Percentiles rank a stretch among this genome's conserved stretches.
Conservation (phyloP, 2,329 filamentous ascomycete genomes). For the Chaetomium sp. region DNA sequence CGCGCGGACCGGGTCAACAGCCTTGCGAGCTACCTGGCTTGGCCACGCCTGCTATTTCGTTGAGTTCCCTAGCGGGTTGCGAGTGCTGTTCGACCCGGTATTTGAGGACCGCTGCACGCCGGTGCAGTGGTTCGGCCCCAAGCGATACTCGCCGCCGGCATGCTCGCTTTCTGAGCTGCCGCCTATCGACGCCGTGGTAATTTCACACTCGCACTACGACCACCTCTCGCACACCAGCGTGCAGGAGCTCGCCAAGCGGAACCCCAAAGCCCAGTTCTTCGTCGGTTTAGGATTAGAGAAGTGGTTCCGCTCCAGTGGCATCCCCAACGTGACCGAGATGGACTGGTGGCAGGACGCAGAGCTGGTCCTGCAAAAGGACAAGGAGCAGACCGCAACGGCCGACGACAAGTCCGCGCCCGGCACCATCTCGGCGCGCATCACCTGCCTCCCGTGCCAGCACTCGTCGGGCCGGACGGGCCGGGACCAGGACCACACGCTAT, state of each 20-base stretch:
- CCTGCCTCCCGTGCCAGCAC: conserved; percentile 84
- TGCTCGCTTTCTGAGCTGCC: conserved; percentile 80
- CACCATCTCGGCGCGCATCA: conserved; percentile 70
- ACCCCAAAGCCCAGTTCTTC: conserved; percentile 84
- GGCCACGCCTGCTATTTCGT: conserved; percentile 93
- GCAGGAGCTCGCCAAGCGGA: conserved; percentile 66
- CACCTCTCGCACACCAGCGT: conserved; percentile 81
- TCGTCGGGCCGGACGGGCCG: conserved; percentile 67
- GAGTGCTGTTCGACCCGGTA: conserved; percentile 91
- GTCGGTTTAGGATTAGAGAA: conserved; percentile 79
- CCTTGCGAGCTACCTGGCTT: conserved; percentile 85
- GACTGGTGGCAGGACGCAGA: conserved; percentile 94
- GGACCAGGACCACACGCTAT: conserved; percentile 77
- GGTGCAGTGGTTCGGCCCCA: conserved; percentile 68
- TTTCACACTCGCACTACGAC: conserved; percentile 92
- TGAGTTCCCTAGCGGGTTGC: conserved; percentile 82
- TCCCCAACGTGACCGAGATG: conserved; percentile 79
- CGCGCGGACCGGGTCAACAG: conserved; percentile 53
- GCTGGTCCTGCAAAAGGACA: conserved; percentile 55
- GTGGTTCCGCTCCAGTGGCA: conserved; percentile 75
- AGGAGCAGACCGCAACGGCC: conserved; percentile 15
- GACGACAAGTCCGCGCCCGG: conserved; percentile 31
- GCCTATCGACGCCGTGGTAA: conserved; percentile 73
- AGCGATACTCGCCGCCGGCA: conserved; percentile 75
- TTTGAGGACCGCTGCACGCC: conserved; percentile 88